Base-by-base conservation (phyloP, 805 yeast genomes). In the Wickerhamiella qilinensis region DNA sequence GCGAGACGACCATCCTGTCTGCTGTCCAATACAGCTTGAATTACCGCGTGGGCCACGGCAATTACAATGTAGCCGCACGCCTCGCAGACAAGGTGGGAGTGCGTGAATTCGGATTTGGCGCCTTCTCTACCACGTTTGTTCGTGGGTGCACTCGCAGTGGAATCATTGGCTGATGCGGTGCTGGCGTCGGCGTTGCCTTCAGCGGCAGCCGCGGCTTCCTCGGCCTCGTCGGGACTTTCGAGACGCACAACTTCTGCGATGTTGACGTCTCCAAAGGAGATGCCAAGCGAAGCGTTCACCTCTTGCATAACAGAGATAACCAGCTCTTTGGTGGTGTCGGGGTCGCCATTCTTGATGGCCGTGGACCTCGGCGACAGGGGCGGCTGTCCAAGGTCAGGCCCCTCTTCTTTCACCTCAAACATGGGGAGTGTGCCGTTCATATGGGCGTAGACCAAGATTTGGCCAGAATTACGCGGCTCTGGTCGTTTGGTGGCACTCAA, bases 41-140 rank as follows among this genome's bases (percentile, higher is more conserved):
- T 50, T 4, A 63, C 60, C 1, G 63, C 59, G 28, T 63, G 56
- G 8, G 75, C 79, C 2, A 91, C 93, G 24, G 91, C 91, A 31
- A 76, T 62, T 1, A 88, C 85, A 50, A 81, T 75, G 55, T 80
- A 86, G 39, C 88, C 73, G 52, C 93, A 82, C 1, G 93, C 91
- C 49, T 75, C 69, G 52, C 75, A 80, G 18, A 77, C 82, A 34
- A 77, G 65, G 43, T 75, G 66, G 48, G 72, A 65, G 51, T 80
- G 86, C 15, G 52, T 40, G 41, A 40, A 37, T 36, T 50, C 54
- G 22, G 46, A 43, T 33, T 49, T 49, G 2, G 46, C 36, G 2
- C 36, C 39, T n/a, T 22, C 28, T 15, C 36, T 42, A 30, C 30
- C 24, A 31, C 27, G 36, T 3, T 11, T 34, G 15, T 6, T 15